Conservation (phyloP, 805 yeast species). For the Saccharomycopsis malanga region DNA sequence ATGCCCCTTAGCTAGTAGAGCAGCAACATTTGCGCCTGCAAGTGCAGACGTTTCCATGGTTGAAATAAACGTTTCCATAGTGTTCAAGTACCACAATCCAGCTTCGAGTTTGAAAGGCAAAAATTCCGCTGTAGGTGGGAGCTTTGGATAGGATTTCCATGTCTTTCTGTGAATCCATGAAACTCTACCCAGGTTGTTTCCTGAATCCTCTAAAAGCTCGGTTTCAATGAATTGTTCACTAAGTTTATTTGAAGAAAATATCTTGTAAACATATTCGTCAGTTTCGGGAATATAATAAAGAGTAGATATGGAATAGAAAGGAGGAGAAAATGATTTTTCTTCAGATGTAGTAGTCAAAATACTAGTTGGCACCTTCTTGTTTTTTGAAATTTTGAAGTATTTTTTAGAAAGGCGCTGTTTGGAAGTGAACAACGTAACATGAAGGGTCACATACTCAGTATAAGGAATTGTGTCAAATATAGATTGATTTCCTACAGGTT, state of each 20-base stretch:
- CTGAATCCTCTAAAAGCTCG: not conserved
- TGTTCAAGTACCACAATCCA: conserved; percentile 37
- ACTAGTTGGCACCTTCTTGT: conserved; percentile 25
- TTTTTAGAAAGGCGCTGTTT: not conserved
- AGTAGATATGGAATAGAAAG: conserved; percentile 33
- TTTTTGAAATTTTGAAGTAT: conserved; percentile 17
- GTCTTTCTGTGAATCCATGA: conserved; percentile 28
- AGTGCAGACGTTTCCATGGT: conserved; percentile 48
- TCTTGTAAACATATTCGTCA: conserved; percentile 35
- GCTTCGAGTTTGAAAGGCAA: conserved; percentile 28
- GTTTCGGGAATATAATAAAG: conserved; percentile 27
- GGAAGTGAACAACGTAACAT: conserved; percentile 32
- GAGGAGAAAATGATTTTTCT: conserved; percentile 7
- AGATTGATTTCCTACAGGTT: not conserved
- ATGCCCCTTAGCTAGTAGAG: conserved; percentile 29
- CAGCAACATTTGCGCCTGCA: conserved; percentile 45
- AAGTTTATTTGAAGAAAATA: conserved; percentile 31
- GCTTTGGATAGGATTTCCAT: conserved; percentile 41
- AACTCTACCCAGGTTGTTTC: conserved; percentile 22
- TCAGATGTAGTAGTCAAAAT: conserved; percentile 25
- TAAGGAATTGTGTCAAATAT: conserved; percentile 13
- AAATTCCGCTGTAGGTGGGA: conserved; percentile 29
- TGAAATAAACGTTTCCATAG: conserved; percentile 40
- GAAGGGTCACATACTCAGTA: conserved; percentile 34
- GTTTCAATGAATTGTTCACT: conserved; percentile 1